These are phyloP conservation scores for Colletotrichum scovillei DNA, from an alignment of 2,329 filamentous ascomycete species.

Conservation along the genomic window DNA sequence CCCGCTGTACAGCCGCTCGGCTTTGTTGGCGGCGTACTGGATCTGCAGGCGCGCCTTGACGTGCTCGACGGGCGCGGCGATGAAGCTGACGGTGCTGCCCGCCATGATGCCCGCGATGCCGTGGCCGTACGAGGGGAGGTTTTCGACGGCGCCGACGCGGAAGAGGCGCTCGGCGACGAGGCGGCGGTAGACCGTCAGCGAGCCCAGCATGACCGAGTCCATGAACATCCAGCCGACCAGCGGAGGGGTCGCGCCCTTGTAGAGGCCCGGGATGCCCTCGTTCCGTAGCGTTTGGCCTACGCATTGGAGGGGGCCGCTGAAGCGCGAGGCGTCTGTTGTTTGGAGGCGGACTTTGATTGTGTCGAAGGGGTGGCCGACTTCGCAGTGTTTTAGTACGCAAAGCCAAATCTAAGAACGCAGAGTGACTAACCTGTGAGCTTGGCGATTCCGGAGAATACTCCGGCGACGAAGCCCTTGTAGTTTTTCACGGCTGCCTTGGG, in stretches of 20 bases:
- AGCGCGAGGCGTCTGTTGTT: constrained; percentile 81
- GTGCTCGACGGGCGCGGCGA: constrained; percentile 95
- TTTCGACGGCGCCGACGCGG: constrained; percentile 50
- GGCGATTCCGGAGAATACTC: constrained; percentile 93
- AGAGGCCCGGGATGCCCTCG: constrained; percentile 86
- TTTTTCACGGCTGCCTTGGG: constrained; percentile 59
- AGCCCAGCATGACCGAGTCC: constrained; percentile 92
- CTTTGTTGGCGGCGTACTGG: constrained; percentile 87
- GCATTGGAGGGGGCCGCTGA: constrained; percentile 88
- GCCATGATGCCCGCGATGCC: constrained; percentile 89
- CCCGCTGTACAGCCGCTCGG: constrained; percentile 82
- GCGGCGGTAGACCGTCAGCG: constrained; percentile 88
- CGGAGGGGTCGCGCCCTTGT: constrained; percentile 94
- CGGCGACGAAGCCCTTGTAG: constrained; percentile 97
- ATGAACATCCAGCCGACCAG: constrained; percentile 98
- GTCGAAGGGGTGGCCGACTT: constrained; percentile 84
- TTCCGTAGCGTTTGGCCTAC: constrained; percentile 84
- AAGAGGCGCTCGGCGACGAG: constrained; percentile 86
- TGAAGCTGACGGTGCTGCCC: constrained; percentile 89
- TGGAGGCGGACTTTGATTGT: constrained; percentile 97
- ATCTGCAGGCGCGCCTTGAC: constrained; percentile 94
- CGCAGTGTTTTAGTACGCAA: neutral
- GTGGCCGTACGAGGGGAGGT: constrained; percentile 81
- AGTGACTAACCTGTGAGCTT: constrained; percentile 75
- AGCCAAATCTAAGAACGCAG: neutral